Conservation (phyloP, 352 stramenopile species). For the Phytopythium kandeliae region DNA sequence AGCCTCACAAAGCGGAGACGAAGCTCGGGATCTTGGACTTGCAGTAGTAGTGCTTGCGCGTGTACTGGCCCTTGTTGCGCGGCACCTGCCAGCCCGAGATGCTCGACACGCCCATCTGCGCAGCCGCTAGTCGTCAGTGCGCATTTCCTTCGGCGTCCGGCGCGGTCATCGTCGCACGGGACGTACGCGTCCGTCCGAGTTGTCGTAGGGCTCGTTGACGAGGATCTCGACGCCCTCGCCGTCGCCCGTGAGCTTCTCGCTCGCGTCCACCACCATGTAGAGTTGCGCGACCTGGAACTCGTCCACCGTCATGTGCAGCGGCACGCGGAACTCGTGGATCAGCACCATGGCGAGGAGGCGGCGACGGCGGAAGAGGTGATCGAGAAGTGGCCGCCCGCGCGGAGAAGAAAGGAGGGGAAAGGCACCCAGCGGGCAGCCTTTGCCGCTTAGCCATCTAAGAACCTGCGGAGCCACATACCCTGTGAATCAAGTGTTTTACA, state of each 20-base stretch:
- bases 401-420: not conserved
- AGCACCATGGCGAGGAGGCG: slow-evolving; percentile 46
- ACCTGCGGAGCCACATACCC: not conserved
- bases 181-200: slow-evolving; percentile 64
- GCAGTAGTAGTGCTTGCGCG: slow-evolving; percentile 86
- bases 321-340: slow-evolving; percentile 86
- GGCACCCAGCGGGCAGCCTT: too few relatives aligned
- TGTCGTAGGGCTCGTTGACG: slow-evolving; percentile 85
- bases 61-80: slow-evolving; percentile 82
- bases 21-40: slow-evolving; percentile 81
- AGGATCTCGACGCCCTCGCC: slow-evolving; percentile 85
- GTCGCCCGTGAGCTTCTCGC: slow-evolving; percentile 78
- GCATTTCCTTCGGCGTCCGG: not conserved
- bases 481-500: not conserved
- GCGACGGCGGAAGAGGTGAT: not conserved
- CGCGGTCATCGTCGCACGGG: not conserved
- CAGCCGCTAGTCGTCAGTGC: not conserved
- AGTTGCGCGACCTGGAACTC: slow-evolving; percentile 85
- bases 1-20: slow-evolving; percentile 67
- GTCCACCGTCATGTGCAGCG: slow-evolving; percentile 81
- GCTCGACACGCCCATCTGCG: slow-evolving; percentile 57
- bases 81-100: slow-evolving; percentile 74
- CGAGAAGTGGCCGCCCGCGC: not conserved
- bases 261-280: slow-evolving; percentile 85
- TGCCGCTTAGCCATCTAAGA: slow-evolving; percentile 2